Base-by-base conservation (phyloP, 805 yeast species). In the Isabelozyma rhagii region DNA sequence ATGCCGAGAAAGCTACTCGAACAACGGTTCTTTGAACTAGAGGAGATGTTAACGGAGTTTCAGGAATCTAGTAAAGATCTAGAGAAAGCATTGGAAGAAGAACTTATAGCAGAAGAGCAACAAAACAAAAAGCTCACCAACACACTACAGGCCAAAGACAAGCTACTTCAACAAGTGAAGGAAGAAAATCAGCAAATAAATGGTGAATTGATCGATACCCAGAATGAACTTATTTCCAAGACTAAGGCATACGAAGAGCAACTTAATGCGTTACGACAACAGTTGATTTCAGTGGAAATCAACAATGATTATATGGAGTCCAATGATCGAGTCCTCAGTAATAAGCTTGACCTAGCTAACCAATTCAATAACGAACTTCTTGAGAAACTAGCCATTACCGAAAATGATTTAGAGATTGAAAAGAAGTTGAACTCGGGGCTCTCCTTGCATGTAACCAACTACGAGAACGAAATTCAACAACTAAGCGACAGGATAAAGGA, bases 1-100 rank as follows among this genome's bases (percentile, higher is more conserved):
- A 31, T 55, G 25, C 44, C 55, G 14, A 51, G 57, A 47, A 64
- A 58, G 10, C 62, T 63, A 44, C 51, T 64, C 5, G 47, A 61
- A n/a, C 57, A 57, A 41, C 61, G 69, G 40, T 62, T 73, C 40
- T 29, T 67, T 5, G 72, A 69, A 44, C 62, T 74, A 14, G 78
- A 74, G 48, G 56, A 52, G 17, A 77, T 72, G 47, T 59, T 73
- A 25, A 49, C 55, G 18, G 79, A 75, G 50, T 75, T 74, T 51
- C 78, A 73, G 51, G 75, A 70, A 39, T 69, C 76, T 4, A 69
- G 75, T 49, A 71, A 65, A 47, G 80, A 75, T 43, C 59, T 75
- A 31, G 80, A 76, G 48, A 72, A 62, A 45, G 78, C 77, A 0
- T 61, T 75, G 41, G 80, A 75, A 50, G 69, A 65, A n/a, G 80